Evolutionary conservation across 768 basidiomycete genomes (phyloP).

Genomic region (Mycena rebaudengoi): DNA sequence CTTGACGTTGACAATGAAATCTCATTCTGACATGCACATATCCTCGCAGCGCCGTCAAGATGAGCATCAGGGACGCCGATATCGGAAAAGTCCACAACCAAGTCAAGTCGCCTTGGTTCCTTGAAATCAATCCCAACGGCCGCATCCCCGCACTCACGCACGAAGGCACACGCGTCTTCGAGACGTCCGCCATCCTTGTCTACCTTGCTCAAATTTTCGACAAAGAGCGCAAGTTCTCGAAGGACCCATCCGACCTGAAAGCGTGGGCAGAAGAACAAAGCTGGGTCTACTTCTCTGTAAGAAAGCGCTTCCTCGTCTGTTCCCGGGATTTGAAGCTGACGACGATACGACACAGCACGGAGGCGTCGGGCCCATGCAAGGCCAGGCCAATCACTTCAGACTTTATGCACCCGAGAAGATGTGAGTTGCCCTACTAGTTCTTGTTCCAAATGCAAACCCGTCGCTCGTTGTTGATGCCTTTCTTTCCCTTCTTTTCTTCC

Average conservation of each 20-base stretch:
- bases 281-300: slow-evolving; percentile 9
- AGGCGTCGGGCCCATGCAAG: slow-evolving; percentile 8
- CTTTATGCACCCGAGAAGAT: slow-evolving; percentile 10
- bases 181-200: slow-evolving; percentile 13
- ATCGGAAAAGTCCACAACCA: slow-evolving; percentile 17
- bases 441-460: too few species aligned
- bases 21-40: background rate
- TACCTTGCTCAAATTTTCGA: slow-evolving; percentile 12
- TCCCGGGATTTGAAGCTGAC: background rate
- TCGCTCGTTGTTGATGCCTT: background rate
- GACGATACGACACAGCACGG: background rate
- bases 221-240: slow-evolving; percentile 14
- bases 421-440: background rate
- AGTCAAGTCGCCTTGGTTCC: slow-evolving; percentile 14
- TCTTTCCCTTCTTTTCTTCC: background rate
- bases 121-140: slow-evolving; percentile 17
- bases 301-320: background rate
- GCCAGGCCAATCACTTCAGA: slow-evolving; percentile 10
- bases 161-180: slow-evolving; percentile 15
- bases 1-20: background rate
- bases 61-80: slow-evolving; percentile 17
- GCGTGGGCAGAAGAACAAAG: slow-evolving; percentile 15
- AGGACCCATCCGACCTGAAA: slow-evolving; percentile 12
- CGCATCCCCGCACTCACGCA: slow-evolving; percentile 14
- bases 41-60: slow-evolving; percentile 9